Evolutionary conservation across 2,329 filamentous ascomycete genomes (phyloP).

Genomic region (Akanthomyces lecanii): DNA sequence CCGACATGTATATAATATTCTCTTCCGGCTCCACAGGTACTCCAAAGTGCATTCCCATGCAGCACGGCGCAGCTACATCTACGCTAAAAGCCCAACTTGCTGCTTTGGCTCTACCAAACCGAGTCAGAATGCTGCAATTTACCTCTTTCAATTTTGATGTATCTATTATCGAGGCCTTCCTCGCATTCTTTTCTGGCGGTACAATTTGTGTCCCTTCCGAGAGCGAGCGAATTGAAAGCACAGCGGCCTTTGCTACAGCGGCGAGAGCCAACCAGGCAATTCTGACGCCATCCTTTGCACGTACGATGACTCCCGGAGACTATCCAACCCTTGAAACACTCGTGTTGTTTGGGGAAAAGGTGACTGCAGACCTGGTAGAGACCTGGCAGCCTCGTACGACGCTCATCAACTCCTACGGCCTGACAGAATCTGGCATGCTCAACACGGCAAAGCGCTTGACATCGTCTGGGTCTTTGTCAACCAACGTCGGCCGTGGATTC

Average conservation of each 20-base stretch:
- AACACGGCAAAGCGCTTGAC: not conserved
- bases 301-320: not conserved
- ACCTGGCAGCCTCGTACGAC: constrained; percentile 4
- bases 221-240: not conserved
- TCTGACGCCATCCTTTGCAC: not conserved
- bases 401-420: not conserved
- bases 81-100: not conserved
- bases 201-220: not conserved
- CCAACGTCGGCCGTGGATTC: constrained; percentile 3
- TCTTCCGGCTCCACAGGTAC: not conserved
- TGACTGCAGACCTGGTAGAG: constrained; percentile 5
- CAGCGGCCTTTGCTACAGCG: not conserved
- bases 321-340: not conserved
- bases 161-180: not conserved
- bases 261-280: not conserved
- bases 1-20: not conserved
- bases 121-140: constrained; percentile 16
- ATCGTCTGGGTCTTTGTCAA: not conserved
- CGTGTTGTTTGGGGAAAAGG: constrained; percentile 20
- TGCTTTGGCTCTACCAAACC: not conserved
- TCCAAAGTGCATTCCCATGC: not conserved
- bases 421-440: not conserved
- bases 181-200: not conserved
- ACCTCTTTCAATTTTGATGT: constrained; percentile 19
- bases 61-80: not conserved